Conservation (phyloP, 2,329 filamentous ascomycete genomes). For the Aspergillus felis region DNA sequence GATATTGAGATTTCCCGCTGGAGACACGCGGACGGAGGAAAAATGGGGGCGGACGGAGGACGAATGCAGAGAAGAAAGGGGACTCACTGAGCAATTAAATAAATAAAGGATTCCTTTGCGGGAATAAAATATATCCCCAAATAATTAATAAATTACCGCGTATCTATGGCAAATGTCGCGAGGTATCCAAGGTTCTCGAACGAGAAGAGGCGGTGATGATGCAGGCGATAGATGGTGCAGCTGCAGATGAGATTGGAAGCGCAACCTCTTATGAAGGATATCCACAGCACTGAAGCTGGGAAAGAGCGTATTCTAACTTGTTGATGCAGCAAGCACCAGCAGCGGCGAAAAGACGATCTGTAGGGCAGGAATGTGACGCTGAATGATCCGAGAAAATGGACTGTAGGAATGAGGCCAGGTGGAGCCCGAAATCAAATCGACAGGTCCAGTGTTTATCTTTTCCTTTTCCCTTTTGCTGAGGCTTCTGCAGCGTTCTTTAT, state of each 20-base stretch:
- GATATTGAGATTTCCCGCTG: constrained; percentile 7
- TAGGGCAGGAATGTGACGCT: constrained; percentile 27
- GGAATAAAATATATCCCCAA: neutral
- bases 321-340: constrained; percentile 10
- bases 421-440: constrained; percentile 15
- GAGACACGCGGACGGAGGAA: neutral
- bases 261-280: constrained; percentile 33
- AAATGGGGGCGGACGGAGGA: neutral
- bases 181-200: constrained; percentile 22
- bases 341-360: constrained; percentile 17
- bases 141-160: constrained; percentile 13
- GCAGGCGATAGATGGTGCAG: constrained; percentile 23
- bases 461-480: constrained; percentile 4
- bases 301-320: constrained; percentile 9
- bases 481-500: constrained; percentile 7
- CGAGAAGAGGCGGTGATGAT: constrained; percentile 22
- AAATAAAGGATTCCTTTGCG: neutral
- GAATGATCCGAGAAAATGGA: constrained; percentile 16
- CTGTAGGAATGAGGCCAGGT: constrained; percentile 17
- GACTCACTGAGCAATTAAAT: constrained; percentile 17
- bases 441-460: constrained; percentile 13
- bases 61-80: neutral
- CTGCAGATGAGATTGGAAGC: constrained; percentile 36
- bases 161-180: constrained; percentile 14
- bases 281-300: constrained; percentile 18